Evolutionary conservation across 108 stramenopile species (phyloP).

Genomic region (Aurantiochytrium sp.): DNA sequence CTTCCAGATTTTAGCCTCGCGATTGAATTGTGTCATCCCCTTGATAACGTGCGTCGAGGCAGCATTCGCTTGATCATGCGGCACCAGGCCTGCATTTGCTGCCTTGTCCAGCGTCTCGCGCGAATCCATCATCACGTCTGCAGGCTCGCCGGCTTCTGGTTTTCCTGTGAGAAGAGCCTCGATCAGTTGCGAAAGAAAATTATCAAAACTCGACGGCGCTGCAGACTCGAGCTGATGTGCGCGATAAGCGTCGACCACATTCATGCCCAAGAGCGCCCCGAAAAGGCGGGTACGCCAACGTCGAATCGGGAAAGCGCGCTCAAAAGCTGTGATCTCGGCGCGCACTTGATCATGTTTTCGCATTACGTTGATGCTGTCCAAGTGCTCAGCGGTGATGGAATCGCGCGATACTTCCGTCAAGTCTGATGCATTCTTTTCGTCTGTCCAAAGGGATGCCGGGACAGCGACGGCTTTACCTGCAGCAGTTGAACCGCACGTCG

Average conservation of each 20-base stretch:
- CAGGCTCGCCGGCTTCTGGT: too few relatives aligned
- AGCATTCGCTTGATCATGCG: neutral
- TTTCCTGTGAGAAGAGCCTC: too few relatives aligned
- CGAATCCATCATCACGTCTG: too few relatives aligned
- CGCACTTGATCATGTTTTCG: neutral
- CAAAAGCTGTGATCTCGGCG: neutral
- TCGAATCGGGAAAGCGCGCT: neutral
- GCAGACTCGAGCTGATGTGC: neutral
- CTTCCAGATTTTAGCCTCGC: neutral
- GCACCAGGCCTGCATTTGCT: too few relatives aligned
- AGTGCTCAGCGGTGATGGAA: neutral
- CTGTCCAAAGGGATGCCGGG: too few relatives aligned
- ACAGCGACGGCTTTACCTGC: neutral
- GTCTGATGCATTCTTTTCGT: neutral
- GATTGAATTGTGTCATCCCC: neutral
- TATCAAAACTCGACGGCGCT: too few relatives aligned
- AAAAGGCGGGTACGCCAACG: neutral
- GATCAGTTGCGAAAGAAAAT: too few relatives aligned
- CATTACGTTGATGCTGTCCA: neutral
- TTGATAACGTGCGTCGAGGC: neutral
- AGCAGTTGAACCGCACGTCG: neutral
- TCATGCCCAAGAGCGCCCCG: neutral
- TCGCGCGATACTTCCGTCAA: neutral
- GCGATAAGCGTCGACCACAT: neutral
- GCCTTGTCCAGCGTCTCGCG: too few relatives aligned